These are phyloP conservation scores for Paecilomyces fulvus DNA, from an alignment of 2,329 filamentous ascomycete genomes.

Conservation along the genomic window DNA sequence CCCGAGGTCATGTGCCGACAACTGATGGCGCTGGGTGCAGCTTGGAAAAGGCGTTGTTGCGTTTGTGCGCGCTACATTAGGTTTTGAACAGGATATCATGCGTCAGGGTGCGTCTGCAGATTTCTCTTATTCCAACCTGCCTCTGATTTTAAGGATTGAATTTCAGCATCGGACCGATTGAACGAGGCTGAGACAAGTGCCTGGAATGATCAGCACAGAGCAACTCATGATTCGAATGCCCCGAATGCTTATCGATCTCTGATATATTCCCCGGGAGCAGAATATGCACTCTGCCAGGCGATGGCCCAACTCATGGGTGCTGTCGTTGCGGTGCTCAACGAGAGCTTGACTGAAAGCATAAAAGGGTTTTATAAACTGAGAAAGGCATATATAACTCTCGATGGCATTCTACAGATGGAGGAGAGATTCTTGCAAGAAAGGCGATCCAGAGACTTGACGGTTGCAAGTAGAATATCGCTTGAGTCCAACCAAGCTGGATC, in stretches of 20 bases:
- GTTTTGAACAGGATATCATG: constrained; percentile 89
- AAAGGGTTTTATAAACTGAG: constrained; percentile 88
- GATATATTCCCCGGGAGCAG: constrained; percentile 75
- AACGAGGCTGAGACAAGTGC: constrained; percentile 68
- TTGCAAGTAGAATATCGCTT: constrained; percentile 8
- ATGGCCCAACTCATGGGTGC: constrained; percentile 84
- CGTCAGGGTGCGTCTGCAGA: constrained; percentile 48
- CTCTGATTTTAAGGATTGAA: constrained; percentile 12
- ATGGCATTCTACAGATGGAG: constrained; percentile 70
- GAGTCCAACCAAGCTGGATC: constrained; percentile 6
- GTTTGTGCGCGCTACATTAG: constrained; percentile 78
- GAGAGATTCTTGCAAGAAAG: constrained; percentile 44
- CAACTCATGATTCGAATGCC: constrained; percentile 53
- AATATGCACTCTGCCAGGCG: constrained; percentile 76
- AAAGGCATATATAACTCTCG: constrained; percentile 77
- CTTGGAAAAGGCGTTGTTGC: constrained; percentile 71
- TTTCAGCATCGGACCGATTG: constrained; percentile 58
- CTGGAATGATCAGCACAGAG: constrained; percentile 66
- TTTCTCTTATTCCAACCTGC: constrained; percentile 1
- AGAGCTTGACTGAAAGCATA: constrained; percentile 83
- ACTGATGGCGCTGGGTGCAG: constrained; percentile 27
- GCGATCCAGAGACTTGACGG: constrained; percentile 3
- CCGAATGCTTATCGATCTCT: constrained; percentile 45
- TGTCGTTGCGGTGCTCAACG: constrained; percentile 80
- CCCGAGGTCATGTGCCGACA: not conserved